Conservation (phyloP, 176 grass and related monocot genomes). For the Eremochloa ophiuroides region DNA sequence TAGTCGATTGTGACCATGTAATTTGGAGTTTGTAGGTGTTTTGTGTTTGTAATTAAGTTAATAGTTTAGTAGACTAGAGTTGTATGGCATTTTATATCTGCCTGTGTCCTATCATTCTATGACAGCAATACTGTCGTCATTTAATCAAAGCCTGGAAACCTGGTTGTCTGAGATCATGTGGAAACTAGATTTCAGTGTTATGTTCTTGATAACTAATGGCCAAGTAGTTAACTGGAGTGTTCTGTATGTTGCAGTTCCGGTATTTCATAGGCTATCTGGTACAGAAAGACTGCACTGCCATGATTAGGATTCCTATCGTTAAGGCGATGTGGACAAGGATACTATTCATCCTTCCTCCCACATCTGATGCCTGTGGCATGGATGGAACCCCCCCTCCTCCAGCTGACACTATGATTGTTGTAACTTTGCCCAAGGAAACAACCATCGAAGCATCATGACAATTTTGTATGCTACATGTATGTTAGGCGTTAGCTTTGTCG, state of each 20-base stretch:
- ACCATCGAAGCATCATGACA: slow-evolving; percentile 44
- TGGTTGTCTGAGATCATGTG: background rate
- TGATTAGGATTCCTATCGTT: slow-evolving; percentile 73
- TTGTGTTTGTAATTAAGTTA: background rate
- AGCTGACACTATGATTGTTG: slow-evolving; percentile 52
- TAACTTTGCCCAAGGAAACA: slow-evolving; percentile 79
- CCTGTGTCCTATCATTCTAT: background rate
- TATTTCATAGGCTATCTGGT: slow-evolving; percentile 92
- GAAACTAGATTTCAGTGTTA: background rate
- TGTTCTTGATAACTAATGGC: background rate
- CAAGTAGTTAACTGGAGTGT: slow-evolving; percentile 10
- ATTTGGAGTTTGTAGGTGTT: background rate
- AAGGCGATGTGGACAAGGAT: slow-evolving; percentile 79
- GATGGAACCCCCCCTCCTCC: slow-evolving; percentile 55
- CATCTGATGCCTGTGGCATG: slow-evolving; percentile 47
- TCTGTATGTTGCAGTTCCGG: slow-evolving; percentile 57
- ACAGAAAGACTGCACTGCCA: slow-evolving; percentile 81
- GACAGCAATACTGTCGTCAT: background rate
- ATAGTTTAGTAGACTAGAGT: background rate
- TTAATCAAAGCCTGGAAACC: background rate
- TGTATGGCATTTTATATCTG: background rate
- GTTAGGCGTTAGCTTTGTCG: background rate
- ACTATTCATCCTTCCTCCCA: slow-evolving; percentile 82
- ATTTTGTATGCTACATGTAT: background rate
- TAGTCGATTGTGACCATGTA: background rate